Evolutionary conservation across 441 rosid species (phyloP), one percentile per base, ranked within the genome.

Genomic region (Corymbia calophylla): DNA sequence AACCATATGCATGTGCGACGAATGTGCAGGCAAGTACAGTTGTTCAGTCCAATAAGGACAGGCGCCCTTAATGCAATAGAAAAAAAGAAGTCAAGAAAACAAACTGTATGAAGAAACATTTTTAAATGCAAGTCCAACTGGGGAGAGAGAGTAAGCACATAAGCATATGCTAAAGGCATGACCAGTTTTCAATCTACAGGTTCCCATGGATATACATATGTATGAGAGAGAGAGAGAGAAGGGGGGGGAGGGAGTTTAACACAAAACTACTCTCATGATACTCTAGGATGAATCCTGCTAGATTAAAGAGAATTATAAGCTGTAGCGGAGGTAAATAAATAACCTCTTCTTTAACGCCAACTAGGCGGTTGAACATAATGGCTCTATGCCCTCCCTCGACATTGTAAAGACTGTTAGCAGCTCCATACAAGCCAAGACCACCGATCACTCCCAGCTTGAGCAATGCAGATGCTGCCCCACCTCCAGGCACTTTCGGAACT

Each of bases 341-440:
- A 44, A 95, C 99, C 99, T 96, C 91, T 73, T 97, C 97, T 92
- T 97, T 97, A 87, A 97, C 87, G 88, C 99, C 99, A 84, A 88
- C 81, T 58, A 97, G 29, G 10, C 99, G 97, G 91, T 97, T 97
- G 93, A 96, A 97, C 93, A 97, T 91, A 89, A 97, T 94, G 53
- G 99, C 99, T 87, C 99, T 94, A 88, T 97, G 98, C 44, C 99
- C 99, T 87, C 99, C 99, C 16, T 97, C 99, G 77, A 97, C 99
- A 91, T 96, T 97, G 96, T 97, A 97, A 91, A 97, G 96, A 92
- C 98, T 97, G 90, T 97, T 97, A 54, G 94, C 89, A 54, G 92
- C 93, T 85, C 92, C 97, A 90, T 97, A 97, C 87, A 96, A 44
- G 86, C 97, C 97, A 81, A 96, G 88, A 51, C 95, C 97, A 92